Base-by-base conservation (phyloP, 805 yeast species). In the Pichia cabralensis region DNA sequence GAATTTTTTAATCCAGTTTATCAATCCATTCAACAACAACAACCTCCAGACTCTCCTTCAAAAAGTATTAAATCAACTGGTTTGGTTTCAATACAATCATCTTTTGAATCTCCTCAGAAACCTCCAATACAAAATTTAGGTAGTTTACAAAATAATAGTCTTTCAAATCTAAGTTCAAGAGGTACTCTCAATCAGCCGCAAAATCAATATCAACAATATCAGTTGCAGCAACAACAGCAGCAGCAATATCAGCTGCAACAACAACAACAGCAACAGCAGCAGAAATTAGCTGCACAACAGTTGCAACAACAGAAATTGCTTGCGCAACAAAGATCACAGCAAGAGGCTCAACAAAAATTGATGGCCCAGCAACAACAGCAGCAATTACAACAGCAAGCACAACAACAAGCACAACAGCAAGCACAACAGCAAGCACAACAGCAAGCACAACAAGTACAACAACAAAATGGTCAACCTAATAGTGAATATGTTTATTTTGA, bases 401-500 rank as follows among this genome's bases (percentile, higher is more conserved):
- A 28, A 18, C 40, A 34, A 22, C 40, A 36, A 18, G 36, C 24
- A 16, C 45, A 37, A 20, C 46, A 37, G 20, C 44, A 38, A 17
- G 39, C 29, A 11, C 44, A 29, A 24, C 38, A 33, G 13, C 38
- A 38, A 26, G 41, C 30, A 22, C 30, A 22, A n/a, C 39, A 14
- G 14, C 47, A 41, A 28, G 34, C 35, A 23, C 46, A 40, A 23
- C 23, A 50, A 35, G 36, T 35, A 8, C 47, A 34, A 21, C 42
- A 31, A 38, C 44, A 41, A 17, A n/a, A n/a, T n/a, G n/a, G n/a
- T n/a, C n/a, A n/a, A n/a, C n/a, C n/a, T n/a, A n/a, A n/a, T n/a
- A 49, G 53, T 8, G 75, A 74, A 38, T 76, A 77, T 46, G 82
- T 79, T 41, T 69, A 74, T 47, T 80, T 86, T 59, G 85, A 78